A percentile compares a stretch with the other conserved stretches of the same genome.
phyloP scores from a whole-genome alignment of 2,329 filamentous ascomycete species.

The Beauveria australis region DNA sequence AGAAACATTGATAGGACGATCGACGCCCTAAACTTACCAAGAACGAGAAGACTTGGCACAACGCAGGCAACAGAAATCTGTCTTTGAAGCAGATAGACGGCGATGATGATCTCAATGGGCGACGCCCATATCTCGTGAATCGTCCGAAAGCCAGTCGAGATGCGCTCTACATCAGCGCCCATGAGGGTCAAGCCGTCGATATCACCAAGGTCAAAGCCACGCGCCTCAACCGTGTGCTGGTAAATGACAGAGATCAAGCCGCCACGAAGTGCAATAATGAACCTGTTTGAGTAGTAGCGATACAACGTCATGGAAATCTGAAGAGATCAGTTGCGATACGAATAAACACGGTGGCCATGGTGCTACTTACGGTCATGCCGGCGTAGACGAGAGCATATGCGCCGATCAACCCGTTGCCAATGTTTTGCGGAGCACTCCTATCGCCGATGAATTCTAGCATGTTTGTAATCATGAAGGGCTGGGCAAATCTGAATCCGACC shows the following conservation, averaged over 20 bases:
- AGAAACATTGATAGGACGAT: too few species aligned
- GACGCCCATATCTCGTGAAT: constrained; percentile 35
- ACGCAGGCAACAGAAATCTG: constrained; percentile 37
- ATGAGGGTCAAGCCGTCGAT: constrained; percentile 29
- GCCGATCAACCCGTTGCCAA: constrained; percentile 28
- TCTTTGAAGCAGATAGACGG: constrained; percentile 35
- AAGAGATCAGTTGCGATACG: neutral
- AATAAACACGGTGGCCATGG: neutral
- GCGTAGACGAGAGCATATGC: constrained; percentile 31
- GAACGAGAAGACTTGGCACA: constrained; percentile 32
- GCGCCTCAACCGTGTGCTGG: neutral
- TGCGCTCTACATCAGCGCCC: constrained; percentile 35
- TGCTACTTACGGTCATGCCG: constrained; percentile 29
- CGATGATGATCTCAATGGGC: constrained; percentile 33
- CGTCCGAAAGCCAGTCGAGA: constrained; percentile 25
- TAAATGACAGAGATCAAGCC: constrained; percentile 2
- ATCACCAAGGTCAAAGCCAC: neutral
- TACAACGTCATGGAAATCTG: neutral
- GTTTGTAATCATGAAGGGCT: constrained; percentile 30
- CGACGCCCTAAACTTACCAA: constrained; percentile 9
- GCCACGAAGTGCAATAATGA: neutral
- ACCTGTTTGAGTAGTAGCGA: neutral
- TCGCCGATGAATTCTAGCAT: constrained; percentile 22
- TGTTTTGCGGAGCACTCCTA: constrained; percentile 14
- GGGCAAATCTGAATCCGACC: constrained; percentile 27